These are phyloP conservation scores for Dionaea muscipula DNA, from an alignment of 179 eudicot genomes.

Conservation along the genomic window DNA sequence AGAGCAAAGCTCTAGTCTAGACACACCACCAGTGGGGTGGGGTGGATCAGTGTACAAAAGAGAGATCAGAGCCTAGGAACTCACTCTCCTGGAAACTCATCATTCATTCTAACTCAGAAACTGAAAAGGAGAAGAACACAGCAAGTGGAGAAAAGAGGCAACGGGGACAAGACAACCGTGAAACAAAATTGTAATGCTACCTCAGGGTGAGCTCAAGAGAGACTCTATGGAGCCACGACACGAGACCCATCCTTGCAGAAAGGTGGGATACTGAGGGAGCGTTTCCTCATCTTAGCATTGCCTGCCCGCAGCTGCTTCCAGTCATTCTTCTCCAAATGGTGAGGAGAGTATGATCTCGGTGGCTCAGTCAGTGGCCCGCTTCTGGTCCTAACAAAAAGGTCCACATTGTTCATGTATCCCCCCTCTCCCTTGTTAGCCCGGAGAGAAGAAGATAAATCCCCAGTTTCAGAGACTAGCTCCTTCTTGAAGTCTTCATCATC, in stretches of 20 bases:
- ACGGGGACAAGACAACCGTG: not conserved
- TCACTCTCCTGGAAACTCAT: not conserved
- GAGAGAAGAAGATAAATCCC: constrained; percentile 14
- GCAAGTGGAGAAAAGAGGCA: not conserved
- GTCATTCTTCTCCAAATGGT: constrained; percentile 27
- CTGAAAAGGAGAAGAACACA: not conserved
- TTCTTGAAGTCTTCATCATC: constrained; percentile 30
- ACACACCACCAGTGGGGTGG: no score
- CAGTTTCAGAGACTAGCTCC: constrained; percentile 6
- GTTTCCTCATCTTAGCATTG: constrained; percentile 36
- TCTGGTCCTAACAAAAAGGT: constrained; percentile 34
- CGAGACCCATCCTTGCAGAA: constrained; percentile 24
- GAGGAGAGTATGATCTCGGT: constrained; percentile 13
- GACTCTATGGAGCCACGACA: not conserved
- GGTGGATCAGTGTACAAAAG: not conserved
- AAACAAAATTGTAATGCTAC: constrained; percentile 14
- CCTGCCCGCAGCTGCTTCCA: constrained; percentile 22
- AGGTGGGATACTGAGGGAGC: constrained; percentile 55
- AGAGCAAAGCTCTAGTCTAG: not conserved
- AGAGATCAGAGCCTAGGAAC: not conserved
- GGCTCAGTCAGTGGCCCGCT: constrained; percentile 33
- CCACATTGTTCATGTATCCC: constrained; percentile 21
- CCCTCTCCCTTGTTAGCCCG: constrained; percentile 17
- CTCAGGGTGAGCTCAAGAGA: constrained; percentile 15
- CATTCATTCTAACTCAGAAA: not conserved